A percentile compares a stretch with the other conserved stretches of the same genome.
phyloP scores from a whole-genome alignment of 2,329 filamentous ascomycete genomes.

The Hypoxylon sp. region DNA sequence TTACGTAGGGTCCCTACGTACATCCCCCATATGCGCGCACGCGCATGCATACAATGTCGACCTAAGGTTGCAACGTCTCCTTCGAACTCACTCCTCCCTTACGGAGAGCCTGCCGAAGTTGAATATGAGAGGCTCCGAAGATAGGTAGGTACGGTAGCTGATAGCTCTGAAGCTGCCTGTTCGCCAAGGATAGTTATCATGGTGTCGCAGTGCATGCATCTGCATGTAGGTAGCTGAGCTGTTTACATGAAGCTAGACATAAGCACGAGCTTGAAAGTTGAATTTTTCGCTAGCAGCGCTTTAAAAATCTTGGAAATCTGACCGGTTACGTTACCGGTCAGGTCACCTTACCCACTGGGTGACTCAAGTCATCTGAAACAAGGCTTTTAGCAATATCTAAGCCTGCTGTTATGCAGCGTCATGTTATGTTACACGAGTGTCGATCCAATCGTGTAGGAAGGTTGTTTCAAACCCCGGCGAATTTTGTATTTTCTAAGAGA shows the following conservation, averaged over 20 bases:
- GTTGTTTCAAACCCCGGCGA: background rate
- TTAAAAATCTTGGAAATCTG: too few relatives aligned
- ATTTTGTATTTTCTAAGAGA: background rate
- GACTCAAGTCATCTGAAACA: background rate
- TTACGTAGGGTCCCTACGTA: slow-evolving; percentile 13
- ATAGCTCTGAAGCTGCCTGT: background rate
- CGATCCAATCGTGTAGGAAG: background rate
- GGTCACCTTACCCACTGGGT: slow-evolving; percentile 18
- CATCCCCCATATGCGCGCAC: slow-evolving; percentile 12
- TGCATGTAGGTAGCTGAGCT: background rate
- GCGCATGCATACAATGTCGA: slow-evolving; percentile 10
- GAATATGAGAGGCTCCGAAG: background rate
- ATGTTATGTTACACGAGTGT: background rate
- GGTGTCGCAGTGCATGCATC: slow-evolving; percentile 13
- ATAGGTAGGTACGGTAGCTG: background rate
- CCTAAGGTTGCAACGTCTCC: slow-evolving; percentile 1
- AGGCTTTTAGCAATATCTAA: background rate
- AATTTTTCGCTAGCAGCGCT: slow-evolving; percentile 2
- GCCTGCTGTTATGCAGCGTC: background rate
- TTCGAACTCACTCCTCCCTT: background rate
- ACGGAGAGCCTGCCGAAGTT: slow-evolving; percentile 28
- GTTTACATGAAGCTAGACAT: background rate
- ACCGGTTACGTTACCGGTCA: background rate
- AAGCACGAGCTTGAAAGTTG: background rate
- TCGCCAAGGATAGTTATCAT: slow-evolving; percentile 15